These are phyloP conservation scores for Aspergillus taichungensis DNA, from an alignment of 495 filamentous ascomycete genomes.

Conservation along the genomic window DNA sequence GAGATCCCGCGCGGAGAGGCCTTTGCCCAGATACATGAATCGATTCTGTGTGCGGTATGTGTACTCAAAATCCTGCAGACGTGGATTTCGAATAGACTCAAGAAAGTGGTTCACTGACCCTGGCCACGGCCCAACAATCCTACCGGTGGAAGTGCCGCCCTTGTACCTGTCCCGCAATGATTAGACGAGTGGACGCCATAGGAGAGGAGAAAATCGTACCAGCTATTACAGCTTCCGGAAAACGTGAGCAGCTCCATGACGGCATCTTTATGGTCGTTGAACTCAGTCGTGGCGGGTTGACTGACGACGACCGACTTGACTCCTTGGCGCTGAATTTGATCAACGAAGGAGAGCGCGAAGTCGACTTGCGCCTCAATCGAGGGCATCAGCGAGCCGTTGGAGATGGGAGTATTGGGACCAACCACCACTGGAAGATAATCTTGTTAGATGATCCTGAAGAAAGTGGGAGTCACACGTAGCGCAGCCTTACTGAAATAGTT, in stretches of 20 bases:
- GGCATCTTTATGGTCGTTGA: slow-evolving; percentile 3
- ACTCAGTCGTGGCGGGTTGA: background rate
- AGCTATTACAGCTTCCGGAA: slow-evolving; percentile 1
- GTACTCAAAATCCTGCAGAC: background rate
- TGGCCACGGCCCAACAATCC: background rate
- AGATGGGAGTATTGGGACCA: slow-evolving; percentile 1
- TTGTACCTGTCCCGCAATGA: background rate
- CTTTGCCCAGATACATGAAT: background rate
- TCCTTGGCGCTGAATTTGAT: background rate
- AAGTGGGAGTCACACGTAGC: background rate
- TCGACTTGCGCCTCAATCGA: background rate
- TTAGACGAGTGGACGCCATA: background rate
- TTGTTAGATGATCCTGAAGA: background rate
- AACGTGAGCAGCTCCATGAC: background rate
- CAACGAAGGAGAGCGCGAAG: background rate
- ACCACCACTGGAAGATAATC: background rate
- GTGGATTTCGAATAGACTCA: background rate
- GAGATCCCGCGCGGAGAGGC: background rate
- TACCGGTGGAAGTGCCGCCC: background rate
- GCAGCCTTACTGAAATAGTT: too few relatives aligned
- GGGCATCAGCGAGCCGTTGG: slow-evolving; percentile 1
- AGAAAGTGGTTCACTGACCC: background rate
- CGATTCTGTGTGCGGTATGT: background rate
- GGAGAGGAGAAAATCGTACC: background rate
- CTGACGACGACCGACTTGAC: slow-evolving; percentile 1